These are phyloP conservation scores for Knoxia roxburghii DNA, from an alignment of 257 asterid species.

Conservation along the genomic window DNA sequence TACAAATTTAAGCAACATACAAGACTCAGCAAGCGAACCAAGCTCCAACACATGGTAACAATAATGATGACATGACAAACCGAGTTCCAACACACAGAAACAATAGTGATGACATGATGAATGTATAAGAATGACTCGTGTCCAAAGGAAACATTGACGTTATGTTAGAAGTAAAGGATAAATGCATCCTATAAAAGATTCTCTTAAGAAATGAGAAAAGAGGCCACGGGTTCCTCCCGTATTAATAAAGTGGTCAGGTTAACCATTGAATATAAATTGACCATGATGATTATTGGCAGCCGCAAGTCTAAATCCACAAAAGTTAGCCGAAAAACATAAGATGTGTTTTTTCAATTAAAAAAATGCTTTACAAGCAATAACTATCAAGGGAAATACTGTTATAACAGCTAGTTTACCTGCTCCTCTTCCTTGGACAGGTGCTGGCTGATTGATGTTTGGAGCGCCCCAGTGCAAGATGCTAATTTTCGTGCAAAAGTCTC, in stretches of 20 bases:
- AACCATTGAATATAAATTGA: not conserved
- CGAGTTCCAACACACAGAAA: too few species aligned
- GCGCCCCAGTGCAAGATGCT: slow-evolving; percentile 45
- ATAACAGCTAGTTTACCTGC: slow-evolving; percentile 26
- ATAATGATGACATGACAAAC: not conserved
- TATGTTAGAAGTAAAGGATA: not conserved
- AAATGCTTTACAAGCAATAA: not conserved
- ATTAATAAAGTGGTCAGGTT: not conserved
- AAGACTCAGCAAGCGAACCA: not conserved
- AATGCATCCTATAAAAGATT: not conserved
- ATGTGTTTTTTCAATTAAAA: not conserved
- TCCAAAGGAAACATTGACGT: not conserved
- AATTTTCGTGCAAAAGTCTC: slow-evolving; percentile 35
- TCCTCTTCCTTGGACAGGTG: slow-evolving; percentile 49
- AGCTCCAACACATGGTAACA: not conserved
- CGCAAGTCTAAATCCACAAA: not conserved
- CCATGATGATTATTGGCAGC: not conserved
- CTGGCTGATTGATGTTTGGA: slow-evolving; percentile 41
- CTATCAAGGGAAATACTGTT: not conserved
- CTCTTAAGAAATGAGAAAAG: not conserved
- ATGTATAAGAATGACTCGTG: too few species aligned
- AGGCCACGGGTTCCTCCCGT: not conserved
- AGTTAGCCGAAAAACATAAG: not conserved
- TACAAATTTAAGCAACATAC: not conserved
- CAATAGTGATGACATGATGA: too few species aligned